Conservation (phyloP, 1,139 yeast species). For the Yamadazyma diospyri region DNA sequence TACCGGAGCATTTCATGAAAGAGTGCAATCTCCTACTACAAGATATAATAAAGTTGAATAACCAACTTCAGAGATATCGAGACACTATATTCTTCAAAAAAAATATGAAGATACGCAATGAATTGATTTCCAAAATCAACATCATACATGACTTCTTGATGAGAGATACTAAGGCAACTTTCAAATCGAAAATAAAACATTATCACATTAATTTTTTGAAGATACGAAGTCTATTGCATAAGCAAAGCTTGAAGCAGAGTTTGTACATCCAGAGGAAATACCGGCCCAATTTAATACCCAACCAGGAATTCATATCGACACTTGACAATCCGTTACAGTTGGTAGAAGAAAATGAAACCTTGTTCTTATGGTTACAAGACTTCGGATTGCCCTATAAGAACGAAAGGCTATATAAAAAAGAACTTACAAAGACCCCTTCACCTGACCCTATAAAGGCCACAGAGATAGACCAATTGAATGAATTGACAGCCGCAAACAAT, state of each 20-base stretch:
- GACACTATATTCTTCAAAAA: conserved; percentile 11
- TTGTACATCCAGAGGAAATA: conserved; percentile 12
- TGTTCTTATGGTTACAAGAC: conserved; percentile 11
- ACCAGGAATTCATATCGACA: conserved; percentile 9
- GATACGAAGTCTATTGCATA: conserved; percentile 28
- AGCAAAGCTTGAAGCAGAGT: conserved; percentile 20
- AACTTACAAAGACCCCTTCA: not conserved
- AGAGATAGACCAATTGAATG: too few species aligned
- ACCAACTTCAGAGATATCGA: conserved; percentile 16
- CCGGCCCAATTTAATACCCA: conserved; percentile 13
- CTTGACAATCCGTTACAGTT: conserved; percentile 12
- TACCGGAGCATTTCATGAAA: conserved; percentile 29
- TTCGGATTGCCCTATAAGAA: conserved; percentile 12
- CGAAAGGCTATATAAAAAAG: conserved; percentile 5
- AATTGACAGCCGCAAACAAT: not conserved
- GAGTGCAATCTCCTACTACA: conserved; percentile 33
- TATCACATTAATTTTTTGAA: conserved; percentile 25
- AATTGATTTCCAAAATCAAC: conserved; percentile 30
- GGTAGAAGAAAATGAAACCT: conserved; percentile 12
- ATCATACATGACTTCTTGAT: conserved; percentile 28
- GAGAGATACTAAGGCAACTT: conserved; percentile 20
- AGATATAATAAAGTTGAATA: conserved; percentile 24
- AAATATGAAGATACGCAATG: conserved; percentile 24
- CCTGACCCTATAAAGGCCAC: not conserved
- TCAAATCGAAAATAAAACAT: conserved; percentile 23